A percentile compares a stretch with the other conserved stretches of the same genome.
Evolutionary conservation across 176 grass and related monocot genomes (phyloP).

Genomic region (Cenchrus purpureus): DNA sequence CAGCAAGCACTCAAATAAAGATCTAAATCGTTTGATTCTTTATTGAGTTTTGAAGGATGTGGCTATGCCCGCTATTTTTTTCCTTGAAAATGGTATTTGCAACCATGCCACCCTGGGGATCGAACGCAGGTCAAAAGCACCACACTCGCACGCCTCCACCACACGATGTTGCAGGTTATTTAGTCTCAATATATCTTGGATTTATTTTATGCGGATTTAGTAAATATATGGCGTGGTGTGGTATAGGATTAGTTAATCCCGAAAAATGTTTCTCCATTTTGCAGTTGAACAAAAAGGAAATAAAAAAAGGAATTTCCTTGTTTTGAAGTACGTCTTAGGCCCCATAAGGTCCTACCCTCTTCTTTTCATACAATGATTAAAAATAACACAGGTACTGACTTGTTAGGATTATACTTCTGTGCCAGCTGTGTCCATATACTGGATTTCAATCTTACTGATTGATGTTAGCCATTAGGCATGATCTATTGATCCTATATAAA

Average conservation of each 20-base stretch:
- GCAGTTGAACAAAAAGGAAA: neutral
- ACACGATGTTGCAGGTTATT: neutral
- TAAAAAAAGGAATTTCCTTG: neutral
- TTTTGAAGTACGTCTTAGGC: conserved; percentile 11
- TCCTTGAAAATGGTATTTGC: conserved; percentile 14
- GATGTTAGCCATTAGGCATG: conserved; percentile 4
- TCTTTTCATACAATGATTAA: neutral
- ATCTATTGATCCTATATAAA: conserved; percentile 7
- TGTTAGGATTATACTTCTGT: neutral
- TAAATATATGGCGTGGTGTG: neutral
- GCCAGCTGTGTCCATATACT: neutral
- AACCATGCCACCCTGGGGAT: neutral
- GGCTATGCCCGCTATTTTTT: neutral
- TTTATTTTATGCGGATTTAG: conserved; percentile 7
- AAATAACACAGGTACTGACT: neutral
- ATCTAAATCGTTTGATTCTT: conserved; percentile 1
- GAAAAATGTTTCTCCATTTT: conserved; percentile 21
- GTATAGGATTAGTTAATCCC: neutral
- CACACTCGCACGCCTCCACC: neutral
- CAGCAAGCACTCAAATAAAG: neutral
- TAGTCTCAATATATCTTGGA: neutral
- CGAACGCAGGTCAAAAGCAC: neutral
- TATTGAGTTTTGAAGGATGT: neutral
- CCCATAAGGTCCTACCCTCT: neutral
- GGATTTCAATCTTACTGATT: neutral